Conservation (phyloP, 306 rosid species). For the Prinsepia uniflora region DNA sequence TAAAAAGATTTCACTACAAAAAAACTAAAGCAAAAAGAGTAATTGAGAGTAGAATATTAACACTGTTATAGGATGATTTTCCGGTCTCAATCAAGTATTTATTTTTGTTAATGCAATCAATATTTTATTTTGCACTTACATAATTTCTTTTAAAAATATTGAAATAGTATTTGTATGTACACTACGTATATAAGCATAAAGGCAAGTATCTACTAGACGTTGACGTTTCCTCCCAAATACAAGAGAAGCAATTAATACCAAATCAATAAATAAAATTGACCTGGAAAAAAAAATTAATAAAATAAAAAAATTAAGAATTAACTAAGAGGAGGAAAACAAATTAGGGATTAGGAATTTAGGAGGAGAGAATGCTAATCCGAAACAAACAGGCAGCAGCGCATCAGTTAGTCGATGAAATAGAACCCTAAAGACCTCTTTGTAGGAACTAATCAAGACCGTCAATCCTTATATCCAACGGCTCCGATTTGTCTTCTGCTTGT, state of each 20-base stretch:
- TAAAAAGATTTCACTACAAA: no score
- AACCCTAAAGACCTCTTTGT: constrained; percentile 56
- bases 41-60: no score
- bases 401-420: constrained; percentile 33
- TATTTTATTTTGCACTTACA: no score
- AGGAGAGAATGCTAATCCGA: background rate
- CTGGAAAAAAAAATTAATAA: background rate
- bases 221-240: background rate
- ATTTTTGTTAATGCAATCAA: no score
- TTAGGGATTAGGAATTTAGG: no score
- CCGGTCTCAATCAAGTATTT: no score
- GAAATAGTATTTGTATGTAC: background rate
- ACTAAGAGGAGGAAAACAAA: background rate
- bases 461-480: constrained; percentile 33
- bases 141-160: background rate
- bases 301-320: no score
- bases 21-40: no score
- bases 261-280: background rate
- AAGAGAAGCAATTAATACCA: background rate
- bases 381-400: constrained; percentile 5
- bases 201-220: background rate
- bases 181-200: background rate
- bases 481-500: constrained; percentile 27
- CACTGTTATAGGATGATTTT: no score
- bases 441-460: constrained; percentile 48